These are phyloP conservation scores for Anacardium occidentale DNA, from an alignment of 345 rosid species.

Conservation along the genomic window DNA sequence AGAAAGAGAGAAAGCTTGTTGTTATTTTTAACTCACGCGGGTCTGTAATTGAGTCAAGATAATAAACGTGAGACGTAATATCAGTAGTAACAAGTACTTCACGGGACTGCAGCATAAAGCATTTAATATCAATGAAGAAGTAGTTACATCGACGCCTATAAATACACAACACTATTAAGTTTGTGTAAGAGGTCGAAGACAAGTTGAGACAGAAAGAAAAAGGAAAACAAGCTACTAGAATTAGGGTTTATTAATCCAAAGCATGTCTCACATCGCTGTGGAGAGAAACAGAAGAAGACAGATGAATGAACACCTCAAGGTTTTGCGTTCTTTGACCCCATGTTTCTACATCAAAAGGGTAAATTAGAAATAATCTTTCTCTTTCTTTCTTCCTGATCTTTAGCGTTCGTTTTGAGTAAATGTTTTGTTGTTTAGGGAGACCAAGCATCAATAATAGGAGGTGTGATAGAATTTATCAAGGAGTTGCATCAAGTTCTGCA, in stretches of 20 bases:
- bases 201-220: not conserved
- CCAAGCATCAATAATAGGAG: slow-evolving; percentile 94
- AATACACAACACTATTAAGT: not conserved
- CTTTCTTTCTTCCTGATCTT: not conserved
- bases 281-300: slow-evolving; percentile 94
- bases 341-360: slow-evolving; percentile 93
- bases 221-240: not conserved
- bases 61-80: slow-evolving; percentile 57
- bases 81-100: slow-evolving; percentile 34
- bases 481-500: slow-evolving; percentile 81
- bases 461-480: slow-evolving; percentile 86
- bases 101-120: slow-evolving; percentile 56
- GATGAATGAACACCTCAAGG: slow-evolving; percentile 91
- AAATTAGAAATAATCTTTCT: not conserved
- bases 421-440: slow-evolving; percentile 54
- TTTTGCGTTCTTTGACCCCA: slow-evolving; percentile 86
- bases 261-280: slow-evolving; percentile 84
- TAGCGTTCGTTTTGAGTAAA: not conserved
- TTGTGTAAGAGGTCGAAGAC: not conserved
- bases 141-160: slow-evolving; percentile 18
- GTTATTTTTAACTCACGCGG: slow-evolving; percentile 35
- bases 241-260: not conserved
- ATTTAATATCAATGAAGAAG: slow-evolving; percentile 39
- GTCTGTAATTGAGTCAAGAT: slow-evolving; percentile 53
- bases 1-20: slow-evolving; percentile 19